phyloP scores from a whole-genome alignment of 2,329 filamentous ascomycete genomes.

The Hyphodiscus sp. region DNA sequence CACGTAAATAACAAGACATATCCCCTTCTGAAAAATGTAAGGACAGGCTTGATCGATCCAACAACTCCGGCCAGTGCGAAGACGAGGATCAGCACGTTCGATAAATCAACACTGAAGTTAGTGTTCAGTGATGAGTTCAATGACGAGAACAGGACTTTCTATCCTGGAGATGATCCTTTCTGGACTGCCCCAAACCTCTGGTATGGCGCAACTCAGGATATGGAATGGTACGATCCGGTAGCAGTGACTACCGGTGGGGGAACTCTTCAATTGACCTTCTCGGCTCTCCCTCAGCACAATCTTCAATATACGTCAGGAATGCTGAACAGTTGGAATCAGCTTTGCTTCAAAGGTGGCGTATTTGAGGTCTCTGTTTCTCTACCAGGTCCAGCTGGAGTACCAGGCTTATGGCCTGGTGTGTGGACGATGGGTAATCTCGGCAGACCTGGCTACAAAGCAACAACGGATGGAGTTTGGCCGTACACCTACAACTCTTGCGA shows the following conservation, averaged over 20 bases:
- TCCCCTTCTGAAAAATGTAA: constrained; percentile 40
- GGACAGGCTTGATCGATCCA: constrained; percentile 43
- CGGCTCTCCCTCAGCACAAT: constrained; percentile 39
- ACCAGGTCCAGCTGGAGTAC: constrained; percentile 42
- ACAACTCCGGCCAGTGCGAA: constrained; percentile 42
- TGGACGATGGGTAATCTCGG: constrained; percentile 51
- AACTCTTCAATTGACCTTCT: constrained; percentile 39
- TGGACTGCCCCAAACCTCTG: constrained; percentile 46
- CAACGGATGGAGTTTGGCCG: constrained; percentile 48
- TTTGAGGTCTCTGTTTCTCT: constrained; percentile 46
- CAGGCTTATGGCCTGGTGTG: constrained; percentile 45
- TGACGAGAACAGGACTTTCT: constrained; percentile 44
- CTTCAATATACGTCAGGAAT: constrained; percentile 43
- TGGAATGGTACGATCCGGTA: constrained; percentile 36
- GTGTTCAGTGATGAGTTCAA: constrained; percentile 55
- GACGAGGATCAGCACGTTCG: constrained; percentile 37
- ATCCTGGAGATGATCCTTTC: constrained; percentile 50
- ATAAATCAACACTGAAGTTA: constrained; percentile 39
- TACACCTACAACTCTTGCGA: constrained; percentile 50
- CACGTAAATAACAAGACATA: constrained; percentile 42
- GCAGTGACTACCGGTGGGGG: constrained; percentile 43
- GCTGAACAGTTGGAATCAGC: constrained; percentile 46
- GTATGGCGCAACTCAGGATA: constrained; percentile 46
- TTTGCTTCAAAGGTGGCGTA: constrained; percentile 48
- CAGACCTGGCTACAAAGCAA: constrained; percentile 43